Conservation (phyloP, 73 alveolate species). For the Paramecium primaurelia region DNA sequence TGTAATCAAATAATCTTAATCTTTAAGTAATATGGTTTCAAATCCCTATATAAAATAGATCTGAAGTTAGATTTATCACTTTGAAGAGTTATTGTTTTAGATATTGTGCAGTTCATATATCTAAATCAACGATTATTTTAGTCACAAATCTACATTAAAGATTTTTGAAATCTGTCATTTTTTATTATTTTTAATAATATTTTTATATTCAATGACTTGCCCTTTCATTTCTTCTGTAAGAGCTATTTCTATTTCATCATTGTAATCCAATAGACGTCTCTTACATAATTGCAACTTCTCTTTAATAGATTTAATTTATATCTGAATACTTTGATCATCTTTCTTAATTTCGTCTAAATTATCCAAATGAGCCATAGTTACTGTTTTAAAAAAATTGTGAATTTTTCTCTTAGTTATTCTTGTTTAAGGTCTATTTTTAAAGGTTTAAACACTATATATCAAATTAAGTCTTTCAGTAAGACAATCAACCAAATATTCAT, state of each 20-base stretch:
- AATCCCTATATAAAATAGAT: neutral
- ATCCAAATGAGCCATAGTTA: neutral
- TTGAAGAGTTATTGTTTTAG: neutral
- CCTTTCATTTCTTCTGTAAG: slow-evolving; percentile 1
- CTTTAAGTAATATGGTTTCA: neutral
- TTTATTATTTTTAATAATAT: neutral
- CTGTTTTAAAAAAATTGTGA: neutral
- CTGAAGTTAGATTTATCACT: neutral
- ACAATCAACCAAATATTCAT: neutral
- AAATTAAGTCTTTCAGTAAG: neutral
- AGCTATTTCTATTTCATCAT: slow-evolving; percentile 12
- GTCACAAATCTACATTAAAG: slow-evolving; percentile 23
- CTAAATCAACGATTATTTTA: neutral
- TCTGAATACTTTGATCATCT: neutral
- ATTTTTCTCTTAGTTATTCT: neutral
- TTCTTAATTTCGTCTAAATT: neutral
- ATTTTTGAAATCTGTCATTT: neutral
- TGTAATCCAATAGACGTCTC: neutral
- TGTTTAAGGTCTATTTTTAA: neutral
- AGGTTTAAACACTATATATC: neutral
- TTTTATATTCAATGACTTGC: slow-evolving; percentile 35
- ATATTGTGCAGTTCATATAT: neutral
- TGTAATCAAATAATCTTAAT: neutral
- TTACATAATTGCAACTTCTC: neutral
- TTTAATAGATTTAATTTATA: neutral